Percentiles rank a stretch among this genome's conserved stretches.
These are phyloP conservation scores for Phytophthora syringae DNA, from an alignment of 352 stramenopile genomes.

Conservation along the genomic window DNA sequence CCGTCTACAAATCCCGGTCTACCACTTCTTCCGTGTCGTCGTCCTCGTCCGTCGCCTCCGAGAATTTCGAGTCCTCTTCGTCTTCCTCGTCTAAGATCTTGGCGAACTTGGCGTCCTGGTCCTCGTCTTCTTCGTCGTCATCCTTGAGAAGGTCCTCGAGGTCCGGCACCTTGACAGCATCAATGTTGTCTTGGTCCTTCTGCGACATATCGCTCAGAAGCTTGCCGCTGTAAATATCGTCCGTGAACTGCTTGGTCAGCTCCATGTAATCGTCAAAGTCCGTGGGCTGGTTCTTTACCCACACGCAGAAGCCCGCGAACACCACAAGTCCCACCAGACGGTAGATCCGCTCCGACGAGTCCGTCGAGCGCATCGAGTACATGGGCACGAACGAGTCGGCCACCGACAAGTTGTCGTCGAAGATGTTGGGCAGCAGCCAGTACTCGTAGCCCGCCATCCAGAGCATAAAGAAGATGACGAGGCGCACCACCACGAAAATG, in stretches of 20 bases:
- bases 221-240: slow-evolving; percentile 99
- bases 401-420: slow-evolving; percentile 98
- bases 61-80: slow-evolving; percentile 47
- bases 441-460: slow-evolving; percentile 97
- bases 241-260: slow-evolving; percentile 98
- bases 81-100: slow-evolving; percentile 87
- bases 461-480: slow-evolving; percentile 96
- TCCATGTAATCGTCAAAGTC: slow-evolving; percentile 99
- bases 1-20: slow-evolving; percentile 75
- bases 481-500: slow-evolving; percentile 95
- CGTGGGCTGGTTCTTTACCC: slow-evolving; percentile 98
- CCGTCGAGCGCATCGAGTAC: slow-evolving; percentile 87
- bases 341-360: slow-evolving; percentile 95
- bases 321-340: slow-evolving; percentile 91
- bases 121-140: slow-evolving; percentile 82
- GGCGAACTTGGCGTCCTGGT: slow-evolving; percentile 75
- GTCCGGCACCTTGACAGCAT: slow-evolving; percentile 93
- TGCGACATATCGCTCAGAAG: slow-evolving; percentile 98
- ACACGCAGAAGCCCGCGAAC: slow-evolving; percentile 97
- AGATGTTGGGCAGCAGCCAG: slow-evolving; percentile 99
- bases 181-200: slow-evolving; percentile 98
- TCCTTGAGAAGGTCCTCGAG: slow-evolving; percentile 88
- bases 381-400: slow-evolving; percentile 98
- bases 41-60: slow-evolving; percentile 39
- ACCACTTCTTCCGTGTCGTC: slow-evolving; percentile 47